These are phyloP conservation scores for Hypoxylon trugodes DNA, from an alignment of 495 filamentous ascomycete species.

Conservation along the genomic window DNA sequence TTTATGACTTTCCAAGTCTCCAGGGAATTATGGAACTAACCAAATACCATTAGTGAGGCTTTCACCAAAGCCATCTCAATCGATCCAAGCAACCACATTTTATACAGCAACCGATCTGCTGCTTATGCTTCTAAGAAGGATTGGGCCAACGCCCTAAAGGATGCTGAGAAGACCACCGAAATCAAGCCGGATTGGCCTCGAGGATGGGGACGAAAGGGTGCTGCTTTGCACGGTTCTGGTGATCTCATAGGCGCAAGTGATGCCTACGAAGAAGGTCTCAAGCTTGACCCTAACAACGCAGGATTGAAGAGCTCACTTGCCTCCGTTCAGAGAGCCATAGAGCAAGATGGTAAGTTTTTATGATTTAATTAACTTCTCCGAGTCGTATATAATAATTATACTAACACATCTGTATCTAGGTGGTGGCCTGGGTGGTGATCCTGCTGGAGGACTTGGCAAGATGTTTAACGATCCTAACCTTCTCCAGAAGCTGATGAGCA, in stretches of 20 bases:
- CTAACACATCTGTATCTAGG: conserved; percentile 31
- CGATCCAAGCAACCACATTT: conserved; percentile 88
- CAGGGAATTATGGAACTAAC: conserved; percentile 12
- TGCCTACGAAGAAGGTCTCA: conserved; percentile 90
- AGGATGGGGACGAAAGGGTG: conserved; percentile 91
- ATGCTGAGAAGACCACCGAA: conserved; percentile 91
- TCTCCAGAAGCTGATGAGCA: conserved; percentile 86
- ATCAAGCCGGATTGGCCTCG: conserved; percentile 98
- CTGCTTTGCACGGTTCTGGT: conserved; percentile 84
- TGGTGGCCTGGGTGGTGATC: conserved; percentile 61
- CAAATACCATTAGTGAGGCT: conserved; percentile 70
- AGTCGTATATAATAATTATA: conserved; percentile 9
- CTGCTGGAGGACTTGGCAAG: conserved; percentile 77
- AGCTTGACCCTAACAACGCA: conserved; percentile 88
- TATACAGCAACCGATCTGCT: conserved; percentile 97
- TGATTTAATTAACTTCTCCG: not conserved
- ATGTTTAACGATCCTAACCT: conserved; percentile 95
- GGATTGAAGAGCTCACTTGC: conserved; percentile 89
- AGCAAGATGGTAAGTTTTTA: conserved; percentile 69
- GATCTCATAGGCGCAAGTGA: conserved; percentile 86
- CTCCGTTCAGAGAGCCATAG: conserved; percentile 86
- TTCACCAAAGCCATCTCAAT: conserved; percentile 94
- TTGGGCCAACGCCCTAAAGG: conserved; percentile 82
- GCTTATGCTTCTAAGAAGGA: conserved; percentile 93
- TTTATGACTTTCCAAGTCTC: not conserved